Conservation (phyloP, 2,329 filamentous ascomycete species). For the Penicillium crustosum region DNA sequence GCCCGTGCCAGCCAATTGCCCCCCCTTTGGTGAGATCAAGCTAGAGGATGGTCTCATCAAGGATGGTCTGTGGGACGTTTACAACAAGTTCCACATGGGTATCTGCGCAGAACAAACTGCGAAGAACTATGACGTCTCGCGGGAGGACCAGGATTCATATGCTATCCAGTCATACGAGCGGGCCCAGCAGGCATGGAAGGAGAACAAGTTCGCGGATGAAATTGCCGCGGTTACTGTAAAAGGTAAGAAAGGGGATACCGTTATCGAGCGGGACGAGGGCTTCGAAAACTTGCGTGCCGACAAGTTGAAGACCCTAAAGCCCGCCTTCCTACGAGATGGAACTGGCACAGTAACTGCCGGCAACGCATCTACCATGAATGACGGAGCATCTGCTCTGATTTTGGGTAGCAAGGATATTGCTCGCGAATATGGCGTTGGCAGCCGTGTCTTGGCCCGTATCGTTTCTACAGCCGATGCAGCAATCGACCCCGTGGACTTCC, state of each 20-base stretch:
- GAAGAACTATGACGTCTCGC: conserved; percentile 76
- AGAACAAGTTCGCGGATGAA: conserved; percentile 81
- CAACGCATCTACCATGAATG: conserved; percentile 91
- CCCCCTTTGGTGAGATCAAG: conserved; percentile 78
- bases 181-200: conserved; percentile 85
- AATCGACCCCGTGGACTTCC: conserved; percentile 89
- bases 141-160: conserved; percentile 88
- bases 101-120: conserved; percentile 94
- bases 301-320: conserved; percentile 82
- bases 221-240: conserved; percentile 85
- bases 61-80: conserved; percentile 94
- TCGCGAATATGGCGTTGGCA: conserved; percentile 72
- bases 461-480: conserved; percentile 86
- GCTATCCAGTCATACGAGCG: conserved; percentile 86
- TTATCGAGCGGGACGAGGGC: conserved; percentile 83
- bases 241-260: conserved; percentile 75
- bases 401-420: conserved; percentile 79
- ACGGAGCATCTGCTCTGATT: conserved; percentile 88
- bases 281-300: conserved; percentile 84
- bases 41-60: conserved; percentile 91
- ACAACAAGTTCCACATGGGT: conserved; percentile 97
- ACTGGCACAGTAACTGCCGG: conserved; percentile 90
- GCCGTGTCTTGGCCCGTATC: conserved; percentile 82
- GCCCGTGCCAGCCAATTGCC: conserved; percentile 78
- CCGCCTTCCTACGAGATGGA: conserved; percentile 83